phyloP scores from a whole-genome alignment of 192 early-diverging fungal species.

The Glomus cerebriforme region DNA sequence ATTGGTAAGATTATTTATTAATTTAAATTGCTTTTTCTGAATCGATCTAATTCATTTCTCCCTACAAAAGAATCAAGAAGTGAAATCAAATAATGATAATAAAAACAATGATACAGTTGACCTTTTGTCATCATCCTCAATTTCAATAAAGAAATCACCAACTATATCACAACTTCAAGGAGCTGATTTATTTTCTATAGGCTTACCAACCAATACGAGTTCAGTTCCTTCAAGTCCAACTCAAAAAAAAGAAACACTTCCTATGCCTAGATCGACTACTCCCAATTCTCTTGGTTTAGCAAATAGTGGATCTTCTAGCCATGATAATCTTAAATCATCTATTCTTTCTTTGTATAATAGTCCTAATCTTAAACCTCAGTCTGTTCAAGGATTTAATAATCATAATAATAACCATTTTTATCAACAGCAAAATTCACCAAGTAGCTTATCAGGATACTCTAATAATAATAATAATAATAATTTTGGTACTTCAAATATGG shows the following conservation, averaged over 20 bases:
- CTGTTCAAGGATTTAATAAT: not conserved
- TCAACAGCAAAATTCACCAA: no score
- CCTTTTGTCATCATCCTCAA: constrained; percentile 29
- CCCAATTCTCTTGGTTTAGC: not conserved
- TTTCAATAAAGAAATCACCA: not conserved
- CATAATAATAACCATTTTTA: not conserved
- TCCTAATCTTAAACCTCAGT: not conserved
- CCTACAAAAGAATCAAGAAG: not conserved
- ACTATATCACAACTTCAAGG: constrained; percentile 39
- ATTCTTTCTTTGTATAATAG: constrained; percentile 19
- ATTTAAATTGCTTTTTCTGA: constrained; percentile 8
- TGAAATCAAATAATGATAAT: constrained; percentile 6
- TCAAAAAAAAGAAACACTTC: constrained; percentile 6
- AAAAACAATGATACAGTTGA: constrained; percentile 29
- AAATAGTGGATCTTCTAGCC: not conserved
- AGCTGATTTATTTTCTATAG: constrained; percentile 44
- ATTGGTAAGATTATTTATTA: constrained; percentile 32
- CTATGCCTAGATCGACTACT: constrained; percentile 2
- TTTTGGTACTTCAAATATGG: not conserved
- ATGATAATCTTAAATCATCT: constrained; percentile 13
- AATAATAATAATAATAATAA: constrained; percentile 1
- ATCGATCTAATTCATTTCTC: not conserved
- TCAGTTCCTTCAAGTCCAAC: constrained; percentile 21
- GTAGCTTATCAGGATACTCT: no score
- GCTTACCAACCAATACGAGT: not conserved